Base-by-base conservation (phyloP, 768 basidiomycete species). In the Glaciozyma martinii region DNA sequence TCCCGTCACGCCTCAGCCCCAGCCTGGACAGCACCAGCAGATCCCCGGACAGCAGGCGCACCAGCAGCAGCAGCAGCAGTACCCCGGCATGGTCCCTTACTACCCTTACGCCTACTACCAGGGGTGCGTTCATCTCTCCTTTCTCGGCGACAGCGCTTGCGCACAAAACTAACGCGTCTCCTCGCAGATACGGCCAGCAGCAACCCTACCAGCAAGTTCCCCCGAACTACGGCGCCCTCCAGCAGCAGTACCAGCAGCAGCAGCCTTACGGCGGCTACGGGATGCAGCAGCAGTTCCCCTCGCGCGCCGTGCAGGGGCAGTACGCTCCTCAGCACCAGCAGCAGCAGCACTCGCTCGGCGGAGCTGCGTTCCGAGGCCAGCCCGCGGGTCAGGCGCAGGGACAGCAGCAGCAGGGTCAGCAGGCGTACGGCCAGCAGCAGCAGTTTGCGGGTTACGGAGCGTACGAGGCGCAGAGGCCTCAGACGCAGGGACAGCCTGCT, bases 191-290 rank as follows among this genome's bases (percentile, higher is more conserved):
- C 23, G n/a, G 60, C 62, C 60, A 69, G 52, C 42, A 37, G 9
- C n/a, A 44, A 46, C 27, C 44, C 7, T 30, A 30, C 13, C 42
- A 59, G 59, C 65, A 60, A 49, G 61, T 63, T 21, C 62, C 68
- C 46, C 68, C 65, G 37, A 70, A 66, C 62, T 66, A 59, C 59
- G 25, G 42, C 29, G 65, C 63, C 2, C 62, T 70, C 52, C 60
- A 62, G 49, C 25, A 21, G 15, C 67, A 68, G 56, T 65, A 57
- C 42, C 30, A 37, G 30, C 25, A 33, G 30, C 44, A 59, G 58
- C 57, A 58, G 46, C 46, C 46, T 23, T 50, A 50, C 49, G 49
- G 49, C 4, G n/a, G 25, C n/a, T 25, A 50, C 13, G n/a, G 27
- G n/a, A 25, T n/a, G 13, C n/a, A 50, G 23, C 49, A n/a, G 30